These are phyloP conservation scores for Ichthyophthirius multifiliis DNA, from an alignment of 169 alveolate genomes.

Conservation along the genomic window DNA sequence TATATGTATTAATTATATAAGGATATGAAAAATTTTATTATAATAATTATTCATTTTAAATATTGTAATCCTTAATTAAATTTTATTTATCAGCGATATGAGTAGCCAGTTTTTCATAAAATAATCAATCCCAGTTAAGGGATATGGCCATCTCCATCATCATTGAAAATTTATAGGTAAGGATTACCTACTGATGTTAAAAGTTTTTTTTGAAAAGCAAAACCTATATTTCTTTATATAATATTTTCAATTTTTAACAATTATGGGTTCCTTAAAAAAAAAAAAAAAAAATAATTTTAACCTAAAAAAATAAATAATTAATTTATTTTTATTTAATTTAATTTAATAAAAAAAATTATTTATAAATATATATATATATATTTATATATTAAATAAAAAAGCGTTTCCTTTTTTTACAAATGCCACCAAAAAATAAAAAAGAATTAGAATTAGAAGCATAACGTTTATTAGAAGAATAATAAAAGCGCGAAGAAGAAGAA, in stretches of 20 bases:
- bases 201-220: background rate
- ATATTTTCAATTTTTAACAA: background rate
- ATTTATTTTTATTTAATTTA: too few relatives aligned
- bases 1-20: too few relatives aligned
- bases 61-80: too few relatives aligned
- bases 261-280: conserved; percentile 15
- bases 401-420: background rate
- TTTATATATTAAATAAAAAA: background rate
- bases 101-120: conserved; percentile 5
- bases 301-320: too few relatives aligned
- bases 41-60: too few relatives aligned
- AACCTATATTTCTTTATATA: background rate
- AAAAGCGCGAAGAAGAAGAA: conserved; percentile 1
- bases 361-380: background rate
- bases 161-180: conserved; percentile 8
- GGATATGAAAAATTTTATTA: too few relatives aligned
- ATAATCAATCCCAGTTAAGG: conserved; percentile 7
- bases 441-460: background rate
- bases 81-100: conserved; percentile 2
- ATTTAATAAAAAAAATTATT: too few relatives aligned
- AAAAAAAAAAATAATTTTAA: too few relatives aligned
- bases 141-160: conserved; percentile 19
- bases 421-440: conserved; percentile 5
- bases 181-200: conserved; percentile 17
- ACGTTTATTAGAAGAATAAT: background rate